Conservation (phyloP, 257 asterid species). For the Rhazya stricta region DNA sequence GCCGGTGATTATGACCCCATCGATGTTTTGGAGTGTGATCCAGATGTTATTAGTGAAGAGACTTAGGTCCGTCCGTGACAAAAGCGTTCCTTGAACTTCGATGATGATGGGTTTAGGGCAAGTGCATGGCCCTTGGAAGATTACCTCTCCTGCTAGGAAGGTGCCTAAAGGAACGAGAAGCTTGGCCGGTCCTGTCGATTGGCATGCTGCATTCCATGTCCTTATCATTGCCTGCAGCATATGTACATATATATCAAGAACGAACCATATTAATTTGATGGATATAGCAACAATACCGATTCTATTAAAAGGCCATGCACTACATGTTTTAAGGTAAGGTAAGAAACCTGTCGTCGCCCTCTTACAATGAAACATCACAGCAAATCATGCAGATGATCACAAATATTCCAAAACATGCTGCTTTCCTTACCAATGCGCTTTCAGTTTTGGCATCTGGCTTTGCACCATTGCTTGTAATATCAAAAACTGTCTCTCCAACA, state of each 20-base stretch:
- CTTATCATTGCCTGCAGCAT: constrained; percentile 12
- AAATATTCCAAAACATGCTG: too few relatives aligned
- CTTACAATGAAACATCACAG: too few relatives aligned
- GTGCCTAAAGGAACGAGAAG: constrained; percentile 9
- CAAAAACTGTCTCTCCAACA: constrained; percentile 43
- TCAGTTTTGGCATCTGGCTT: constrained; percentile 37
- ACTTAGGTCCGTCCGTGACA: constrained; percentile 10
- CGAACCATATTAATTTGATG: too few relatives aligned
- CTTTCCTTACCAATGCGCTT: constrained; percentile 39
- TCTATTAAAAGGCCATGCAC: too few relatives aligned
- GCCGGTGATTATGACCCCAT: constrained; percentile 5
- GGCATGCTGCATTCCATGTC: constrained; percentile 22
- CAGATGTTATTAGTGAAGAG: neutral
- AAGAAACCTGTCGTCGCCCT: too few relatives aligned
- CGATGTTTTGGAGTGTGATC: neutral
- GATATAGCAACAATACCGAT: too few relatives aligned
- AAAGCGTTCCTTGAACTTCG: constrained; percentile 12
- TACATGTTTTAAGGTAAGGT: too few relatives aligned
- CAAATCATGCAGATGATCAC: too few relatives aligned
- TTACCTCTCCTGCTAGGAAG: constrained; percentile 5
- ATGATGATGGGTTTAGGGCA: constrained; percentile 8
- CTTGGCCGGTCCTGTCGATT: constrained; percentile 11
- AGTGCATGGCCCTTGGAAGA: constrained; percentile 19
- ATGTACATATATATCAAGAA: too few relatives aligned
- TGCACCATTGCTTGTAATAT: constrained; percentile 56